Evolutionary conservation across 305 asterid genomes (phyloP).

Genomic region (Solanum hybrid): DNA sequence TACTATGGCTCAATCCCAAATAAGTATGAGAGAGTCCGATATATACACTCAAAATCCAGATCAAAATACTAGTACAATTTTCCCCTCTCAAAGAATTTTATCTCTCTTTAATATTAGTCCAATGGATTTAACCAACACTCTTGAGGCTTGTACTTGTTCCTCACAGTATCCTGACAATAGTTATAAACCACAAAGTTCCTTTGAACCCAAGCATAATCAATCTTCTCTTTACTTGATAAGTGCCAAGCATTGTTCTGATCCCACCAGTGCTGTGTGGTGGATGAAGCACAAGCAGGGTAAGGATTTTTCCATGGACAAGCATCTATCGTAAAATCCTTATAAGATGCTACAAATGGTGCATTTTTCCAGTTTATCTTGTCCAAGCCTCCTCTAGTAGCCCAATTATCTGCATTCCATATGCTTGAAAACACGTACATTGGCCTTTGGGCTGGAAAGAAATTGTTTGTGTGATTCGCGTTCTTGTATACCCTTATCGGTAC

Average conservation of each 20-base stretch:
- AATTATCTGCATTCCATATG: conserved; percentile 94
- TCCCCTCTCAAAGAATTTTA: neutral
- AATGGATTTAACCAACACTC: conserved; percentile 78
- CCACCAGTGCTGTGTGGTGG: conserved; percentile 85
- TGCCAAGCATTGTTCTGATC: conserved; percentile 80
- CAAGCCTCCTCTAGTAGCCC: conserved; percentile 93
- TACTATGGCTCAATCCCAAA: neutral
- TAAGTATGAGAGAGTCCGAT: neutral
- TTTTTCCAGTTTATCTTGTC: conserved; percentile 89
- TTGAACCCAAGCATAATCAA: conserved; percentile 74
- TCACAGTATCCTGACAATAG: conserved; percentile 58
- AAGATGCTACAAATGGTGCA: conserved; percentile 87
- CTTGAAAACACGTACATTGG: conserved; percentile 94
- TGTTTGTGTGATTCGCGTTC: conserved; percentile 82
- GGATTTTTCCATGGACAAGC: conserved; percentile 90
- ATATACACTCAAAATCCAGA: conserved; percentile 1
- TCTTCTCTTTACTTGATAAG: conserved; percentile 46
- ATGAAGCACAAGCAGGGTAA: conserved; percentile 67
- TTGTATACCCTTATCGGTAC: conserved; percentile 75
- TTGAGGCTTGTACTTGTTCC: conserved; percentile 53
- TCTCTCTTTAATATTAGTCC: conserved; percentile 15
- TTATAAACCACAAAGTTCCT: conserved; percentile 82
- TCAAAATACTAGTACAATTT: neutral
- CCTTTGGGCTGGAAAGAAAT: conserved; percentile 67
- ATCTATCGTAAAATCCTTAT: conserved; percentile 55